These are phyloP conservation scores for Paramecium pentaurelia DNA, from an alignment of 73 alveolate species.

Conservation along the genomic window DNA sequence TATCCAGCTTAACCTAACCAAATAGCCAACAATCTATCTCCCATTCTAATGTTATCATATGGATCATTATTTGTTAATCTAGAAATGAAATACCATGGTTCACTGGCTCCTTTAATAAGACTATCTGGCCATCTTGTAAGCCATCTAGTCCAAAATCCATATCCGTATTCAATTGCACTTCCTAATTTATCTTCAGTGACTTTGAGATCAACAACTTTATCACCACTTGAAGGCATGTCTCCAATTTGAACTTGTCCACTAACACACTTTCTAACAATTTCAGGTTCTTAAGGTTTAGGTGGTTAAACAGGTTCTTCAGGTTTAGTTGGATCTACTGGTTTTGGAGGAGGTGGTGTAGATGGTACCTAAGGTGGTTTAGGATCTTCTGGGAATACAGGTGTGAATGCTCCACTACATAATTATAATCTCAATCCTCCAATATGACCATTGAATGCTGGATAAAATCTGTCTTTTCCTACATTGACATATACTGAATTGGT, in stretches of 20 bases:
- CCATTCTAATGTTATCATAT: conserved; percentile 41
- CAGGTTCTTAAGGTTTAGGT: neutral
- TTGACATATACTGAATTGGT: neutral
- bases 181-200: conserved; percentile 27
- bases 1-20: conserved; percentile 30
- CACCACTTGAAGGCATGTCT: neutral
- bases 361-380: conserved; percentile 12
- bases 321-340: neutral
- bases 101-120: neutral
- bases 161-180: conserved; percentile 23
- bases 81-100: conserved; percentile 49
- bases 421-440: conserved; percentile 15
- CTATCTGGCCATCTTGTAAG: neutral
- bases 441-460: conserved; percentile 34
- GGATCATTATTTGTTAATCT: conserved; percentile 42
- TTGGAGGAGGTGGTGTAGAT: neutral
- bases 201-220: neutral
- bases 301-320: neutral
- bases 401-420: conserved; percentile 41
- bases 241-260: conserved; percentile 22
- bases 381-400: conserved; percentile 16
- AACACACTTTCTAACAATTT: neutral
- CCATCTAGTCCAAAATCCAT: conserved; percentile 49
- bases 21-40: conserved; percentile 42
- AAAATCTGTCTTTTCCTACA: conserved; percentile 22